Evolutionary conservation across 2,329 filamentous ascomycete genomes (phyloP), one percentile per base, ranked within the genome.

Genomic region (Aspergillus sp.): DNA sequence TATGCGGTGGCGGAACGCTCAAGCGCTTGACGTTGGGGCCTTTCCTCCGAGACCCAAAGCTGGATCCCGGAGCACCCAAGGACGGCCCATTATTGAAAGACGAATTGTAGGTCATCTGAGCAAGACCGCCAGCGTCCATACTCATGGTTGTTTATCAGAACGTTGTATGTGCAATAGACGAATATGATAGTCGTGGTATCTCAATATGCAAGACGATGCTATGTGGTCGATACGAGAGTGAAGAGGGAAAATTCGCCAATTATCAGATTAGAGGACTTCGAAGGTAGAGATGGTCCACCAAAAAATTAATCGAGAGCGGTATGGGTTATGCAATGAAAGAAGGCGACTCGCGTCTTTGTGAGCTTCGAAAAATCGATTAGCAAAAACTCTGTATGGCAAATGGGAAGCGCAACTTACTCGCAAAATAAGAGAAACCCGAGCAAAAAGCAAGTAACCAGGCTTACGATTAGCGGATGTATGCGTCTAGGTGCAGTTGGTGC

Each of bases 61-160:
- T 90, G 64, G 89, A 86, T 61, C 85, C 82, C 53, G 92, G 89
- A 79, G 91, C 86, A 71, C 87, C 86, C 68, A 96, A 82, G 68
- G 86, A 88, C 76, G 69, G 74, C 68, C 85, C 85, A 72, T 85
- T 82, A 71, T 85, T 81, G 75, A 89, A 82, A 74, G 84, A 80
- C 76, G 90, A 90, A 76, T 88, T 90, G 83, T 91, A 93, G 81
- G 91, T 90, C 93, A 98, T 98, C 85, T 96, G 92, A 95, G 92
- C 89, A 83, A 96, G 91, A 95, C 92, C 91, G 85, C 93, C 93
- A 86, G 93, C 88, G 93, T 96, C 89, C 89, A 96, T 78, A 73
- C 75, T 76, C 75, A 68, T 66, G 52, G 59, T 71, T 61, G 56
- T 68, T 55, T 59, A 68, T 58, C 56, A 60, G 53, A 64, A 58